phyloP scores from a whole-genome alignment of 1,139 yeast species.

The Pichia sp. region DNA sequence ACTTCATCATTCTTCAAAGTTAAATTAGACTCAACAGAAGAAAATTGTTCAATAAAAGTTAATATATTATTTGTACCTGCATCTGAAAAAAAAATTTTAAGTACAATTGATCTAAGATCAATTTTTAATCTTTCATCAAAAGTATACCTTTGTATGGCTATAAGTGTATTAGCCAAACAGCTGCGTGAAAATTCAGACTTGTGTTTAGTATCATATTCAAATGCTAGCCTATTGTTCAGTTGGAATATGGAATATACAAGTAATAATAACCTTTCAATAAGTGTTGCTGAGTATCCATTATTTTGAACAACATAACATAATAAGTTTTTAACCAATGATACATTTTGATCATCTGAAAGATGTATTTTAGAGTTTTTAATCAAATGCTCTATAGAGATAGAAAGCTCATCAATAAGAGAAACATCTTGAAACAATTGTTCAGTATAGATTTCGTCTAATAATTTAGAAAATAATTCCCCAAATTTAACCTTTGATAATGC shows the following conservation, averaged over 20 bases:
- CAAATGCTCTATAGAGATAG: conserved; percentile 13
- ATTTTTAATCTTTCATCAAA: not conserved
- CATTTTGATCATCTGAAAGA: conserved; percentile 26
- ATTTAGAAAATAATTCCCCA: conserved; percentile 30
- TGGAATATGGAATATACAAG: conserved; percentile 18
- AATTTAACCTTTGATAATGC: conserved; percentile 33
- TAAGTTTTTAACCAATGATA: conserved; percentile 17
- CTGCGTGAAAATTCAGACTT: conserved; percentile 20
- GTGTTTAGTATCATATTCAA: conserved; percentile 24
- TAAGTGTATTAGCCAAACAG: conserved; percentile 21
- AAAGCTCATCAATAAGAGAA: conserved; percentile 10
- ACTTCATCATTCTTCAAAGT: conserved; percentile 11
- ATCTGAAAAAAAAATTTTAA: conserved; percentile 20
- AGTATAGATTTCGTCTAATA: conserved; percentile 17
- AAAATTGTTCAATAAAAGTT: conserved; percentile 21
- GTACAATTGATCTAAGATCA: conserved; percentile 15
- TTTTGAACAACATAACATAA: conserved; percentile 9
- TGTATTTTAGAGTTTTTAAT: conserved; percentile 25
- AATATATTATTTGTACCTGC: conserved; percentile 15
- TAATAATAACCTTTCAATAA: conserved; percentile 5
- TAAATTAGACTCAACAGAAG: conserved; percentile 14
- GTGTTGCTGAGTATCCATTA: not conserved
- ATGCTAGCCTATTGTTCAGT: conserved; percentile 20
- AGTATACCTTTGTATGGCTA: conserved; percentile 4
- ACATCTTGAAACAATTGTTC: conserved; percentile 8